Evolutionary conservation across 2,329 filamentous ascomycete species (phyloP), one percentile per base, ranked within the genome.

Genomic region (Nigrospora osmanthi): DNA sequence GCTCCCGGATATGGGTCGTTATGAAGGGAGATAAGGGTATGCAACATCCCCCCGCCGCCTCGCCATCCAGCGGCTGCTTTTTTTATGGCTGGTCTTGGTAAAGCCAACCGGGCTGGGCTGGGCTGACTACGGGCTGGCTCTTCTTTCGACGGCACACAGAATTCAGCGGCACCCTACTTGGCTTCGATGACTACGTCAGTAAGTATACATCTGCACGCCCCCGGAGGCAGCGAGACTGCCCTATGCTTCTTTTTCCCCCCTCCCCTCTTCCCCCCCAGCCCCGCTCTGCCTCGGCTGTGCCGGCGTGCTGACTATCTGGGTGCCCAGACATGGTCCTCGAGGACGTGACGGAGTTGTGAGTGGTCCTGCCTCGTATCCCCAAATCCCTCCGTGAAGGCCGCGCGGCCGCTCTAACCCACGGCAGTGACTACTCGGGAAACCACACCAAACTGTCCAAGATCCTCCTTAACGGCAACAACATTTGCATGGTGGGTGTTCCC

Each of bases 171-270:
- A 96, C 89, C 9, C 76, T 98, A 23, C 80, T 95, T 45, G 93
- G 93, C 3, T 98, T 98, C 59, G 93, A 98, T 64, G 93, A 98
- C 78, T 98, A 97, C 72, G 93, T 98, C 78, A 98, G 90, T 96
- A 77, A 73, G 91, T 95, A 59, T n/a, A 37, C 35, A 43, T 45
- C 49, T 50, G 23, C 23, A 28, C 23, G 23, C 23, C 23, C 23
- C 23, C 5, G 23, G 9, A 6, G 23, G 5, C 6, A 10, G 23
- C 23, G 23, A 28, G 23, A 10, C 23, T 28, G 6, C 2, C 23
- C 23, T 28, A 28, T 28, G 9, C 23, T 10, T n/a, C n/a, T n/a
- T n/a, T n/a, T n/a, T n/a, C n/a, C n/a, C n/a, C n/a, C n/a, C n/a
- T n/a, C n/a, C n/a, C n/a, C n/a, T n/a, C n/a, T n/a, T 2, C 23